Conservation (phyloP, 176 grass and related monocot species). For the Coix lacrymajobi region DNA sequence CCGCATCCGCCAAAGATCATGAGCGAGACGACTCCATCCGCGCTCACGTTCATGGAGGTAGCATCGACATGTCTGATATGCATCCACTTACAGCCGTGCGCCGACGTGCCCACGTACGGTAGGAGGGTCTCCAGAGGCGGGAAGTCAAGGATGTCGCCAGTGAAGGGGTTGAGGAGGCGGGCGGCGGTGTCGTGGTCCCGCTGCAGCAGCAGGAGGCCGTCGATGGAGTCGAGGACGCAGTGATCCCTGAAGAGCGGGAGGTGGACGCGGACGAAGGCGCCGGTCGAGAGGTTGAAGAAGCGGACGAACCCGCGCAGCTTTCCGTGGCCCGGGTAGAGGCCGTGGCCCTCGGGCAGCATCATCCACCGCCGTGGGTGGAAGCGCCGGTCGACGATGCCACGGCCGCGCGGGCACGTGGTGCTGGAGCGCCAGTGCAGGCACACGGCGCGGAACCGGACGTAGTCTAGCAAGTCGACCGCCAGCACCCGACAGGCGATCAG, state of each 20-base stretch:
- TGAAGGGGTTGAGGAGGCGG: not conserved
- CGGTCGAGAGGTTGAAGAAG: not conserved
- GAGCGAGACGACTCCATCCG: not conserved
- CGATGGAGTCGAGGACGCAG: not conserved
- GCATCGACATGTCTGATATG: not conserved
- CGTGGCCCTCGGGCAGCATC: not conserved
- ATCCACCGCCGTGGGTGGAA: not conserved
- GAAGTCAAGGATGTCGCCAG: not conserved
- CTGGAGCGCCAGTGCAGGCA: not conserved
- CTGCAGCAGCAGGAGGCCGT: not conserved
- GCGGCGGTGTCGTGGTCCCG: not conserved
- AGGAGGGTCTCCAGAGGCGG: not conserved
- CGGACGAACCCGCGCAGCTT: not conserved
- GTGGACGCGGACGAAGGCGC: not conserved
- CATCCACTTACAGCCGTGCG: not conserved
- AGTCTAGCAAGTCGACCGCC: not conserved
- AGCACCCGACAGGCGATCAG: not conserved
- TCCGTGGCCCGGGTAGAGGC: not conserved
- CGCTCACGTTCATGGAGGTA: not conserved
- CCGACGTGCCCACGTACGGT: not conserved
- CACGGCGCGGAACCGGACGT: not conserved
- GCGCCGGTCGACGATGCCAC: not conserved
- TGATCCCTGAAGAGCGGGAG: not conserved
- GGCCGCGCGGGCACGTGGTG: not conserved
- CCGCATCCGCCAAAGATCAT: not conserved